phyloP scores from a whole-genome alignment of 2,329 filamentous ascomycete genomes.

The Sclerotinia sclerotiorum region DNA sequence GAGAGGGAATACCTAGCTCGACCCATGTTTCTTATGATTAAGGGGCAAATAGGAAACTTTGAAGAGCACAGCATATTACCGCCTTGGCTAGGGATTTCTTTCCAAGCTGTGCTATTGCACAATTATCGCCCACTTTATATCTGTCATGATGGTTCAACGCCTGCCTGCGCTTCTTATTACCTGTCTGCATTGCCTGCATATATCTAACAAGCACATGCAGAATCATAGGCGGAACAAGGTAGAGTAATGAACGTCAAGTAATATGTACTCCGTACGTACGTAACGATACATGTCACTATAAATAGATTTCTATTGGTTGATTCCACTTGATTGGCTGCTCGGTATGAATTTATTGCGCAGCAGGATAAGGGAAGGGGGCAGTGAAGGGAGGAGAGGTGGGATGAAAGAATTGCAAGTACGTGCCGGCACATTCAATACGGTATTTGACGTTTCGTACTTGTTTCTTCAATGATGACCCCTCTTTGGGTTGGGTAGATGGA shows the following conservation, averaged over 20 bases:
- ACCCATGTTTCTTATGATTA: not conserved
- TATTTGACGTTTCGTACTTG: not conserved
- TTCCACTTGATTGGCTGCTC: not conserved
- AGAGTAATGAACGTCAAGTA: not conserved
- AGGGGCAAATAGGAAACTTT: slow-evolving; percentile 3
- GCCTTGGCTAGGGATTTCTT: slow-evolving; percentile 2
- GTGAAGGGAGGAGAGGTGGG: slow-evolving; percentile 3
- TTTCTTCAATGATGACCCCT: not conserved
- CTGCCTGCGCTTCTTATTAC: not conserved
- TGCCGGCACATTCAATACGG: not conserved
- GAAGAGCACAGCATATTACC: slow-evolving; percentile 7
- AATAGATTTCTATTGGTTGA: not conserved
- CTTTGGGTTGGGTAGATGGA: not conserved
- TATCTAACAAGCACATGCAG: slow-evolving; percentile 4
- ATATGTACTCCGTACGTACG: not conserved
- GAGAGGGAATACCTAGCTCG: too few species aligned
- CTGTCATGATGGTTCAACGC: not conserved
- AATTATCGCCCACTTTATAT: slow-evolving; percentile 13
- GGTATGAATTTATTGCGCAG: not conserved
- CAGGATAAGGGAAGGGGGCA: not conserved
- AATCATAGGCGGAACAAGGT: not conserved
- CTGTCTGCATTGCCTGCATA: not conserved
- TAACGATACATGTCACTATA: not conserved
- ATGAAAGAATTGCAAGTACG: not conserved
- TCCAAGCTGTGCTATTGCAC: slow-evolving; percentile 1